These are phyloP conservation scores for Tremella yokohamensis DNA, from an alignment of 768 basidiomycete species.

Conservation along the genomic window DNA sequence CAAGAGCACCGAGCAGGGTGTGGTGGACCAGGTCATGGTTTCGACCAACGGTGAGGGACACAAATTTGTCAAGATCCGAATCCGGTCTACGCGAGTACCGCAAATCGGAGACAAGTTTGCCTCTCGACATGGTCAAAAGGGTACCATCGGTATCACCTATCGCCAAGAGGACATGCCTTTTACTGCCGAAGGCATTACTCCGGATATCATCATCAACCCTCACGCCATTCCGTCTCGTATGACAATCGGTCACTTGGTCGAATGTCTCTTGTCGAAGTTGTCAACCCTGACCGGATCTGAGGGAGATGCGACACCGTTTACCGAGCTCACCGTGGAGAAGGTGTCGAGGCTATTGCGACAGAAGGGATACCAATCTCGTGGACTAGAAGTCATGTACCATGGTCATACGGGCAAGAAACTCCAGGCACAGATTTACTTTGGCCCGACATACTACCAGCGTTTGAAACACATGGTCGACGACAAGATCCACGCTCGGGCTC, in stretches of 20 bases:
- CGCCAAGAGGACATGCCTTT: constrained; percentile 99
- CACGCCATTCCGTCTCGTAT: constrained; percentile 99
- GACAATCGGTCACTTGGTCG: constrained; percentile 99
- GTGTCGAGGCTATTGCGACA: constrained; percentile 87
- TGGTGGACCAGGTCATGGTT: constrained; percentile 93
- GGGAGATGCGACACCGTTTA: constrained; percentile 98
- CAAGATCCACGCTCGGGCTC: constrained; percentile 96
- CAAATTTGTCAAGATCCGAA: constrained; percentile 97
- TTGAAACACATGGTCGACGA: constrained; percentile 99
- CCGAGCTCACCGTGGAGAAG: constrained; percentile 92
- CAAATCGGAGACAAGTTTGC: constrained; percentile 99
- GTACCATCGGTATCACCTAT: constrained; percentile 98
- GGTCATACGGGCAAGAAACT: constrained; percentile 98
- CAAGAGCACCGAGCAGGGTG: constrained; percentile 96
- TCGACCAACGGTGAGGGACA: constrained; percentile 94
- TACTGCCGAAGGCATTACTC: constrained; percentile 91
- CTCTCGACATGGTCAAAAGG: constrained; percentile 98
- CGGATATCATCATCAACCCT: constrained; percentile 97
- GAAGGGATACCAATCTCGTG: constrained; percentile 94
- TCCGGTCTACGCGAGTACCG: constrained; percentile 90
- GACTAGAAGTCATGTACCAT: constrained; percentile 97
- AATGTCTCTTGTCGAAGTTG: constrained; percentile 93
- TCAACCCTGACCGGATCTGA: constrained; percentile 94
- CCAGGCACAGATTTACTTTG: constrained; percentile 96
- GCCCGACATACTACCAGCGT: constrained; percentile 97